These are phyloP conservation scores for Leccinum longicurvipes DNA, from an alignment of 768 basidiomycete genomes.

Conservation along the genomic window DNA sequence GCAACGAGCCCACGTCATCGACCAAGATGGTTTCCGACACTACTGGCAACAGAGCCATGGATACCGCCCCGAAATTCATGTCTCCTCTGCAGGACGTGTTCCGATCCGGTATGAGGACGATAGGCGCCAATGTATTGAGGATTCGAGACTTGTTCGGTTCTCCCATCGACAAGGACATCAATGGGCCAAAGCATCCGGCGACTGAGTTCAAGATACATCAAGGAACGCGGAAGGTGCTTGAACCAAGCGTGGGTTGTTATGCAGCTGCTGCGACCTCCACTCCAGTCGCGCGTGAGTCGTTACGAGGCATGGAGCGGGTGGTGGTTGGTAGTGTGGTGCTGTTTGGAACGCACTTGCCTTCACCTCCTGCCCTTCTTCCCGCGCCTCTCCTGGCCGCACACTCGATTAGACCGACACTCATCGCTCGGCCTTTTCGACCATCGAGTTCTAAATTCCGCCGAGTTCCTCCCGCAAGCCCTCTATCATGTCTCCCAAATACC, in stretches of 20 bases:
- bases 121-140: not conserved
- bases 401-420: too few relatives aligned
- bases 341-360: not conserved
- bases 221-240: not conserved
- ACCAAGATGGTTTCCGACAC: not conserved
- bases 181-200: not conserved
- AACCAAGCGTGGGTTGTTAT: not conserved
- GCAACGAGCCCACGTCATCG: not conserved
- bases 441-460: too few relatives aligned
- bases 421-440: too few relatives aligned
- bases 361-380: too few relatives aligned
- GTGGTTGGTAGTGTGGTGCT: not conserved
- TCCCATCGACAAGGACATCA: not conserved
- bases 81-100: not conserved
- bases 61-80: not conserved
- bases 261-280: not conserved
- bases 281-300: not conserved
- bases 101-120: not conserved
- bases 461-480: too few relatives aligned
- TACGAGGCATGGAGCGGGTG: not conserved
- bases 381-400: too few relatives aligned
- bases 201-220: slow-evolving; percentile 7
- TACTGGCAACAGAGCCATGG: not conserved
- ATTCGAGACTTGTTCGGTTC: slow-evolving; percentile 5
- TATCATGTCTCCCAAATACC: not conserved